Conservation (phyloP, 2,329 filamentous ascomycete genomes). For the Harringtonia lauricola region DNA sequence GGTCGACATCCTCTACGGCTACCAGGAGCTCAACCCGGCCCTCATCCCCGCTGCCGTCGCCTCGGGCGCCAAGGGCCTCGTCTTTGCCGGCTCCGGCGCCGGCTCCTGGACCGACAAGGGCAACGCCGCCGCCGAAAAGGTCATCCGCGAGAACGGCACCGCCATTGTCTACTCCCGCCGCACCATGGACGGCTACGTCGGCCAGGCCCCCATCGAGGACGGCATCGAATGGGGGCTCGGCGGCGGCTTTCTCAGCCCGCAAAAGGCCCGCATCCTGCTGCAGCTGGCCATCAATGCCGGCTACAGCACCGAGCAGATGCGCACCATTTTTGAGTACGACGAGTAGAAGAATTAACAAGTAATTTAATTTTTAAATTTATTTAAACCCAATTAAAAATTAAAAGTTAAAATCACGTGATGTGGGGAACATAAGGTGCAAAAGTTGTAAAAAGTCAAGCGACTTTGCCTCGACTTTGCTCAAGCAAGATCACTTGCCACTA, state of each 20-base stretch:
- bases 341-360: too few relatives aligned
- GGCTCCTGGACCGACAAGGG: slow-evolving; percentile 34
- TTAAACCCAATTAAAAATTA: too few relatives aligned
- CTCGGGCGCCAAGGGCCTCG: slow-evolving; percentile 40
- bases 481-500: background rate
- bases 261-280: slow-evolving; percentile 42
- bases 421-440: too few relatives aligned
- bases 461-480: background rate
- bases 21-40: slow-evolving; percentile 38
- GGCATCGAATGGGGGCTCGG: slow-evolving; percentile 22
- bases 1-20: slow-evolving; percentile 44
- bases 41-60: slow-evolving; percentile 36
- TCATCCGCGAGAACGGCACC: slow-evolving; percentile 32
- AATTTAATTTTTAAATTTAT: too few relatives aligned
- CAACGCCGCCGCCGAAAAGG: slow-evolving; percentile 25
- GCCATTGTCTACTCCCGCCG: slow-evolving; percentile 40
- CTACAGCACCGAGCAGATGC: slow-evolving; percentile 7
- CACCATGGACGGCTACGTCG: slow-evolving; percentile 32
- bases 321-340: slow-evolving; percentile 15
- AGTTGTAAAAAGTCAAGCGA: too few relatives aligned
- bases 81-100: slow-evolving; percentile 43
- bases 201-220: too few relatives aligned
- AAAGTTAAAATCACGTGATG: too few relatives aligned
- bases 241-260: slow-evolving; percentile 42
- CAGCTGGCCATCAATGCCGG: slow-evolving; percentile 24